Percentiles rank a stretch among this genome's conserved stretches.
These are phyloP conservation scores for Apiotrichum domesticum DNA, from an alignment of 1,284 basidiomycete genomes.

Conservation along the genomic window DNA sequence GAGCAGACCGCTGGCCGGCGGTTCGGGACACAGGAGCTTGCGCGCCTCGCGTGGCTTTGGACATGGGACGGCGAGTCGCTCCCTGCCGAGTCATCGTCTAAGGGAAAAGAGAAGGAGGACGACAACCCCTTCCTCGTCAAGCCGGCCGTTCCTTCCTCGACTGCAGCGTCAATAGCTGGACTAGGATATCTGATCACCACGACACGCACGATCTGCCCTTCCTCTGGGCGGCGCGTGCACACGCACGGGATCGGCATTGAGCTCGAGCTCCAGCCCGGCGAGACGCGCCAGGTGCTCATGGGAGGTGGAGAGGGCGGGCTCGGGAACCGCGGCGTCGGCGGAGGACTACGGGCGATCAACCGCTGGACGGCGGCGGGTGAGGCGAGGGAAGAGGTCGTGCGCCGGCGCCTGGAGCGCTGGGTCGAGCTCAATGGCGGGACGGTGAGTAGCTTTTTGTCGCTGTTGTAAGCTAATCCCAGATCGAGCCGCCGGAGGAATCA, in stretches of 20 bases:
- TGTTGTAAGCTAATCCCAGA: conserved; percentile 12
- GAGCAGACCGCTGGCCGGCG: conserved; percentile 39
- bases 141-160: not conserved
- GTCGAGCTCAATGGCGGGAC: conserved; percentile 39
- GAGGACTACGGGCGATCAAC: conserved; percentile 41
- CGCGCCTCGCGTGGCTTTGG: conserved; percentile 46
- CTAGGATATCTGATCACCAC: conserved; percentile 41
- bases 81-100: conserved; percentile 18
- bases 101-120: conserved; percentile 19
- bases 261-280: conserved; percentile 39
- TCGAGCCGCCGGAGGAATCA: not conserved
- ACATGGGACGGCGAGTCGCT: conserved; percentile 40
- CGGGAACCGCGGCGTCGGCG: conserved; percentile 36
- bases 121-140: conserved; percentile 25
- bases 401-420: conserved; percentile 40
- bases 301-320: conserved; percentile 32
- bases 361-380: conserved; percentile 44
- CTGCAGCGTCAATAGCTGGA: conserved; percentile 11
- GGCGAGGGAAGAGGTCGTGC: conserved; percentile 33
- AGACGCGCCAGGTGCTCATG: conserved; percentile 37
- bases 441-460: not conserved
- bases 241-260: conserved; percentile 45
- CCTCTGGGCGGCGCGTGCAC: conserved; percentile 30
- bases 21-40: conserved; percentile 41
- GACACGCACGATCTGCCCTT: conserved; percentile 41